Evolutionary conservation across 495 filamentous ascomycete genomes (phyloP).

Genomic region (Penicillium pancosmium): DNA sequence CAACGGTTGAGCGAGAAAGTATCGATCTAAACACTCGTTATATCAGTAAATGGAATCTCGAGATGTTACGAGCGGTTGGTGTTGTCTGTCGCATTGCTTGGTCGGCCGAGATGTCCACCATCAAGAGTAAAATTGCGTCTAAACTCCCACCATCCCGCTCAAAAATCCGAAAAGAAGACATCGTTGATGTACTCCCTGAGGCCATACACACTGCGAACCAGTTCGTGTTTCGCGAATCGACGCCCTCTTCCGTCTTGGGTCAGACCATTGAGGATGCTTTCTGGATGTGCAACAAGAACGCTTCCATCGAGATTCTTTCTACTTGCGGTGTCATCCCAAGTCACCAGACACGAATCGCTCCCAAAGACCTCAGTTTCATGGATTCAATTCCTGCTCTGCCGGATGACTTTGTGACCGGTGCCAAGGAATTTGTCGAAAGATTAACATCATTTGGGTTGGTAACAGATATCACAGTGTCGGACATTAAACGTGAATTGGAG

Average conservation of each 20-base stretch:
- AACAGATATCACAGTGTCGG: constrained; percentile 79
- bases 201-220: constrained; percentile 72
- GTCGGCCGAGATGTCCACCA: constrained; percentile 76
- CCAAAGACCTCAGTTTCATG: constrained; percentile 84
- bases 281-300: constrained; percentile 83
- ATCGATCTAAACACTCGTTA: constrained; percentile 95
- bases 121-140: constrained; percentile 51
- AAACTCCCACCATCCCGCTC: constrained; percentile 47
- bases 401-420: constrained; percentile 64
- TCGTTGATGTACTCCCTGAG: constrained; percentile 69
- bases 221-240: constrained; percentile 85
- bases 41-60: constrained; percentile 94
- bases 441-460: constrained; percentile 79
- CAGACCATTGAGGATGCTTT: constrained; percentile 89
- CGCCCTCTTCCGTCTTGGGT: constrained; percentile 78
- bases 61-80: constrained; percentile 88
- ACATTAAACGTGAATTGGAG: constrained; percentile 80
- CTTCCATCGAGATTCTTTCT: constrained; percentile 83
- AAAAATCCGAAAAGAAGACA: constrained; percentile 60
- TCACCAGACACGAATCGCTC: constrained; percentile 74
- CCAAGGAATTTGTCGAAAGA: constrained; percentile 71
- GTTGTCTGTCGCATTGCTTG: constrained; percentile 89
- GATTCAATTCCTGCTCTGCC: constrained; percentile 88
- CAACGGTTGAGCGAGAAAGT: constrained; percentile 96
- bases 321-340: constrained; percentile 82